phyloP scores from a whole-genome alignment of 495 filamentous ascomycete species.

The Aspergillus homomorphus region DNA sequence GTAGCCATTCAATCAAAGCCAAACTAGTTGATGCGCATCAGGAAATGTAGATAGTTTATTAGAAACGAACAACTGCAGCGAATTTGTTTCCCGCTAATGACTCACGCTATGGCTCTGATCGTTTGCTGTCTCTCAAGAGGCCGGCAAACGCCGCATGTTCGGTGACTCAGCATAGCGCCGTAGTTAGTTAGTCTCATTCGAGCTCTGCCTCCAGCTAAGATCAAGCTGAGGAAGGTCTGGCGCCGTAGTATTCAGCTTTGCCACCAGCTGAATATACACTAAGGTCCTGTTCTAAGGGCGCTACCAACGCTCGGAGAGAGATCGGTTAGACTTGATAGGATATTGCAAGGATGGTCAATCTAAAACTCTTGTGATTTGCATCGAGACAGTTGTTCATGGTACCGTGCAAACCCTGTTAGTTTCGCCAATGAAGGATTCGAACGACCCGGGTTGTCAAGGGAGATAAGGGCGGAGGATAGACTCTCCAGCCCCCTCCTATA shows the following conservation, averaged over 20 bases:
- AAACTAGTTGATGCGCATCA: too few species aligned
- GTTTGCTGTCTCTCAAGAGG: too few species aligned
- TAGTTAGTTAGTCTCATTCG: too few species aligned
- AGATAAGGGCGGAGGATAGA: background rate
- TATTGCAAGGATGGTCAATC: constrained; percentile 15
- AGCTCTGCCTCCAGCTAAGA: background rate
- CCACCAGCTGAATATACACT: background rate
- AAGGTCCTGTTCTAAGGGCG: background rate
- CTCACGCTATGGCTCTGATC: too few species aligned
- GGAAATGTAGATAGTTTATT: too few species aligned
- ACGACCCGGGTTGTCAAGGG: background rate
- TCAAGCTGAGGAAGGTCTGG: background rate
- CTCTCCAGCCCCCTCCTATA: background rate
- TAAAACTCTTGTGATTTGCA: constrained; percentile 12
- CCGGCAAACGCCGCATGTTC: too few species aligned
- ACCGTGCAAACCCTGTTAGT: constrained; percentile 9
- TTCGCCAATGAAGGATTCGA: constrained; percentile 5
- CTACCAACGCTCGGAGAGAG: background rate
- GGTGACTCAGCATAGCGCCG: too few species aligned
- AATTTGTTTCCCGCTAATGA: too few species aligned
- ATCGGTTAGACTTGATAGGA: constrained; percentile 1
- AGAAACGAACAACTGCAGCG: too few species aligned
- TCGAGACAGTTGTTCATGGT: constrained; percentile 10
- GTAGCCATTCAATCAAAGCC: too few species aligned
- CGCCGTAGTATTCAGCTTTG: background rate